phyloP scores from a whole-genome alignment of 73 alveolate species.

The Paramecium pentaurelia region DNA sequence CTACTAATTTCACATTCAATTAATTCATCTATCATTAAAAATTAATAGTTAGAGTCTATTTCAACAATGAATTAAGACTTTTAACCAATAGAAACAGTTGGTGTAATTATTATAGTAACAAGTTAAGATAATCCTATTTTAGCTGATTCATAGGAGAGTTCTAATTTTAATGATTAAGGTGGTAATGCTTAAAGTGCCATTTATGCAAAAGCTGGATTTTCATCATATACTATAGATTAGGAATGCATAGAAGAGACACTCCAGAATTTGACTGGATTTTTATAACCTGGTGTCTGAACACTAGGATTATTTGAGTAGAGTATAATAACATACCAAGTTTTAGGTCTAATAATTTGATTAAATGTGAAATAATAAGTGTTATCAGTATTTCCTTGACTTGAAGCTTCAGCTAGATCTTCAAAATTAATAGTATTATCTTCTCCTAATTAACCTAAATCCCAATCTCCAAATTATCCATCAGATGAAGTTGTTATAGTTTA shows the following conservation, averaged over 20 bases:
- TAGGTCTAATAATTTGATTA: not conserved
- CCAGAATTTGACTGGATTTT: conserved; percentile 6
- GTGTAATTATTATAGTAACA: not conserved
- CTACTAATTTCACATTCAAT: not conserved
- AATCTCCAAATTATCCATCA: not conserved
- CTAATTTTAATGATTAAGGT: not conserved
- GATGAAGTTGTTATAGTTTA: not conserved
- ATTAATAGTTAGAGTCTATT: not conserved
- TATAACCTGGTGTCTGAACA: conserved; percentile 23
- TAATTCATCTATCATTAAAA: not conserved
- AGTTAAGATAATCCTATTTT: not conserved
- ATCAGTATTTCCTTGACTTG: not conserved
- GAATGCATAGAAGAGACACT: not conserved
- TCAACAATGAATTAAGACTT: not conserved
- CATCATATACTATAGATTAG: conserved; percentile 3
- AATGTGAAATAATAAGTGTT: not conserved
- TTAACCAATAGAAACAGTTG: not conserved
- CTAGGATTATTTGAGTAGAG: not conserved
- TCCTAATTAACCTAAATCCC: conserved; percentile 2
- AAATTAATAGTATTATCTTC: not conserved
- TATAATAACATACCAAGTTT: not conserved
- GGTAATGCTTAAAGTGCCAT: not conserved
- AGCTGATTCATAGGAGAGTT: not conserved
- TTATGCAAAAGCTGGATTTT: conserved; percentile 12
- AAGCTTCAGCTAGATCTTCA: not conserved